Evolutionary conservation across 2,329 filamentous ascomycete species (phyloP).

Genomic region (Fusarium beomiforme): DNA sequence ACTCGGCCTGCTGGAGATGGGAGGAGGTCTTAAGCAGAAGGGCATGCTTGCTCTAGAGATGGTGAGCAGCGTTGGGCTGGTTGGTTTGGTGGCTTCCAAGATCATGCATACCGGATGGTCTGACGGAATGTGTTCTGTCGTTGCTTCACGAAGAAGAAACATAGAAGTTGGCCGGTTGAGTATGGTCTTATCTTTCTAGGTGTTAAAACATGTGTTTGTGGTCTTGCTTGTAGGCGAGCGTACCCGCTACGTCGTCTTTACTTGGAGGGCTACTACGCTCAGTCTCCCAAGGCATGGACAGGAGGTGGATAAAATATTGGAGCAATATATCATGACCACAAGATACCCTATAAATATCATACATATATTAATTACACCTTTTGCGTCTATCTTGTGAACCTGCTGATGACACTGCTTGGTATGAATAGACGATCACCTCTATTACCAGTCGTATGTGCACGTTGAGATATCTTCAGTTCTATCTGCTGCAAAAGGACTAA

Average conservation of each 20-base stretch:
- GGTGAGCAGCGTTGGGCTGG: conserved; percentile 75
- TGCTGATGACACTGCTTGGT: background rate
- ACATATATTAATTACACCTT: background rate
- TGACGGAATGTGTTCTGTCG: conserved; percentile 31
- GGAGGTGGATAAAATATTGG: background rate
- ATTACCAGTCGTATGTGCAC: background rate
- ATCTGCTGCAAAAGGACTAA: background rate
- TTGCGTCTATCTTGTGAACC: background rate
- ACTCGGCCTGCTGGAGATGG: conserved; percentile 77
- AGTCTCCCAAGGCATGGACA: background rate
- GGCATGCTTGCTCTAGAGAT: conserved; percentile 78
- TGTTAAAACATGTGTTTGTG: background rate
- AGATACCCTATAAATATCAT: conserved; percentile 38
- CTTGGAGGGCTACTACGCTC: background rate
- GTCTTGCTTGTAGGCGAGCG: background rate
- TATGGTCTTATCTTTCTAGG: conserved; percentile 35
- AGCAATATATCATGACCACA: conserved; percentile 11
- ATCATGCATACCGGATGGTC: conserved; percentile 49
- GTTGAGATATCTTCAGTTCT: background rate
- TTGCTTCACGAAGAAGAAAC: conserved; percentile 24
- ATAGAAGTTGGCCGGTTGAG: conserved; percentile 37
- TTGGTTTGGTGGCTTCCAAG: conserved; percentile 78
- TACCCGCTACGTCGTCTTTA: background rate
- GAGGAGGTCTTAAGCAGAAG: conserved; percentile 70
- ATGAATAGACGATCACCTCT: background rate